A percentile compares a stretch with the other conserved stretches of the same genome.
Conservation (phyloP, 495 filamentous ascomycete genomes). For the Pseudoneurospora amorphoporcata region DNA sequence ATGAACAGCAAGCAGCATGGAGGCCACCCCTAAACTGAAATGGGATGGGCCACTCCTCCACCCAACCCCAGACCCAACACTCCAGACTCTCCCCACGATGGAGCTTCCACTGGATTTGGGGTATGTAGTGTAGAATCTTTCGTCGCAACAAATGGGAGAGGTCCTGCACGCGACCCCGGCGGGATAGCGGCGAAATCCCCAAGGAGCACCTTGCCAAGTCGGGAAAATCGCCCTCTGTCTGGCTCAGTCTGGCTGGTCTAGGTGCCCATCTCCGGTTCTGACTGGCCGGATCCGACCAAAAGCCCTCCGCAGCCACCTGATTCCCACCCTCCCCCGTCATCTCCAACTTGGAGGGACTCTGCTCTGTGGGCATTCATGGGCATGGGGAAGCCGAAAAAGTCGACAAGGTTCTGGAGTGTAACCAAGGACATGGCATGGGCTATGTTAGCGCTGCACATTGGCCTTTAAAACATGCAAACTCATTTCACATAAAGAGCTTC, state of each 20-base stretch:
- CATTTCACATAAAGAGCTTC: not conserved
- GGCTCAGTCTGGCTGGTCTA: slow-evolving; percentile 2
- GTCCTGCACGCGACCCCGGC: slow-evolving; percentile 19
- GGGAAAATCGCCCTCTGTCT: slow-evolving; percentile 17
- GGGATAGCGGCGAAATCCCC: slow-evolving; percentile 27
- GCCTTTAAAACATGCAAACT: not conserved
- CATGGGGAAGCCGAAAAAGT: not conserved
- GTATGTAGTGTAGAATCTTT: not conserved
- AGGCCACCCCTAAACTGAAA: not conserved
- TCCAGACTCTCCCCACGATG: not conserved
- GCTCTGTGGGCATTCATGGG: not conserved
- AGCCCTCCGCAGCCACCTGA: slow-evolving; percentile 5
- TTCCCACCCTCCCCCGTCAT: not conserved
- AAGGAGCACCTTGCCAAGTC: slow-evolving; percentile 20
- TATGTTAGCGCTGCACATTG: not conserved
- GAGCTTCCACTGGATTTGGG: not conserved
- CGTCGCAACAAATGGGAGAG: not conserved
- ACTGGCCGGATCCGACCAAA: slow-evolving; percentile 10
- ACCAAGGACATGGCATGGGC: not conserved
- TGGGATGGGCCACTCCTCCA: not conserved
- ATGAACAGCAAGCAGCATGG: not conserved
- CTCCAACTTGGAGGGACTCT: not conserved
- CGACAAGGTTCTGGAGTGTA: not conserved
- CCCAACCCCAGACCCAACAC: not conserved
- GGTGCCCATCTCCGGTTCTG: slow-evolving; percentile 5